Percentiles rank a stretch among this genome's conserved stretches.
Conservation (phyloP, 2,329 filamentous ascomycete genomes). For the Berkeleyomyces basicola region DNA sequence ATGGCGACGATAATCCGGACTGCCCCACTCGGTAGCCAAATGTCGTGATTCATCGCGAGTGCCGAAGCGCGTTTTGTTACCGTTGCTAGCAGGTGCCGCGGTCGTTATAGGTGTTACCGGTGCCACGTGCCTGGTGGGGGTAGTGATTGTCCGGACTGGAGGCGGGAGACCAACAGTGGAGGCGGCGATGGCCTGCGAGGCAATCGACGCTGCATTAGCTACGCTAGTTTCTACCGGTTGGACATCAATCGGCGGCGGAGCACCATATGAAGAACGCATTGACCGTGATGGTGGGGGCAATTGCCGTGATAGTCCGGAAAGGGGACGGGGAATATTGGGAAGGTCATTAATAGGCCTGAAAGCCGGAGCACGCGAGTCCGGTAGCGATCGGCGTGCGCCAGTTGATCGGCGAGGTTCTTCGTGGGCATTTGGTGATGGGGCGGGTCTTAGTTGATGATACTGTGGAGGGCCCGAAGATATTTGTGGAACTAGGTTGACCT, state of each 20-base stretch:
- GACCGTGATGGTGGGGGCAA: neutral
- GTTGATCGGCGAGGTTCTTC: neutral
- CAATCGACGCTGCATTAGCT: neutral
- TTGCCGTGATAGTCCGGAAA: neutral
- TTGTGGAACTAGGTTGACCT: constrained; percentile 9
- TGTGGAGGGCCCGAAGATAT: constrained; percentile 11
- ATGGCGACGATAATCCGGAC: neutral
- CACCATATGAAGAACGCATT: neutral
- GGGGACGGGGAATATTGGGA: neutral
- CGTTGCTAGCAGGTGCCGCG: neutral
- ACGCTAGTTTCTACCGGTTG: neutral
- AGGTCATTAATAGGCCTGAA: constrained; percentile 9
- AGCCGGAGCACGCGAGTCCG: constrained; percentile 3
- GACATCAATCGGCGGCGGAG: neutral
- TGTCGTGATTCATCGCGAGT: neutral
- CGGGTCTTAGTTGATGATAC: constrained; percentile 12
- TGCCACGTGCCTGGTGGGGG: neutral
- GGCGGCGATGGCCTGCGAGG: neutral
- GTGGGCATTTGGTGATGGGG: neutral
- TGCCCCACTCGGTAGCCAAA: constrained; percentile 1
- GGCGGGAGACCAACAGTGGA: neutral
- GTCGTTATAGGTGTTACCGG: neutral
- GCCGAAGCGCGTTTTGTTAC: neutral
- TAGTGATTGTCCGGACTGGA: neutral
- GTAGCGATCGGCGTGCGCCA: constrained; percentile 6